Conservation (phyloP, 1,284 basidiomycete species). For the Ceratobasidium theobromae region DNA sequence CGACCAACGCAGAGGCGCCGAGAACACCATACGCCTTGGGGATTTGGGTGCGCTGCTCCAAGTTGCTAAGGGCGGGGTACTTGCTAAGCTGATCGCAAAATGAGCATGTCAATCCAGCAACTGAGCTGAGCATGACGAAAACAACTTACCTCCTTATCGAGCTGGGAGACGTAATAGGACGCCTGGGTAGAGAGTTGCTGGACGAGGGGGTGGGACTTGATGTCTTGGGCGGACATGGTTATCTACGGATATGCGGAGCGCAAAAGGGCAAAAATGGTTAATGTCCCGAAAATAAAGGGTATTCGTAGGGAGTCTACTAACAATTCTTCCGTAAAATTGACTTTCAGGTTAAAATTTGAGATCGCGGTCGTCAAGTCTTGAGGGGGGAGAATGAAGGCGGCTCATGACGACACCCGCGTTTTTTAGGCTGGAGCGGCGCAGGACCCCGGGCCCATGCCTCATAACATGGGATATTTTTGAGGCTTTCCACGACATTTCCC, state of each 20-base stretch:
- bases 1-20: conserved; percentile 65
- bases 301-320: neutral
- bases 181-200: conserved; percentile 77
- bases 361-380: conserved; percentile 6
- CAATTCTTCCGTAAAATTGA: neutral
- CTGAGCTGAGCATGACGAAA: neutral
- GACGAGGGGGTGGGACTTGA: conserved; percentile 83
- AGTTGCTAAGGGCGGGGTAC: conserved; percentile 79
- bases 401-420: conserved; percentile 30
- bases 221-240: conserved; percentile 35
- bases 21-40: conserved; percentile 92
- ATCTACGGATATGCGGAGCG: neutral
- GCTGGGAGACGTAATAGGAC: conserved; percentile 73
- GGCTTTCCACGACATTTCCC: neutral
- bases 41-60: conserved; percentile 88
- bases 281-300: no score
- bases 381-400: conserved; percentile 8
- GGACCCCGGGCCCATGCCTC: conserved; percentile 21
- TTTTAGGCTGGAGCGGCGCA: conserved; percentile 1
- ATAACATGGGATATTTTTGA: neutral
- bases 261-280: neutral
- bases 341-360: conserved; percentile 3
- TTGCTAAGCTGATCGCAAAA: conserved; percentile 70
- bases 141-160: conserved; percentile 89
- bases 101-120: neutral